Evolutionary conservation across 176 grass and related monocot species (phyloP).

Genomic region (Zea luxurians): DNA sequence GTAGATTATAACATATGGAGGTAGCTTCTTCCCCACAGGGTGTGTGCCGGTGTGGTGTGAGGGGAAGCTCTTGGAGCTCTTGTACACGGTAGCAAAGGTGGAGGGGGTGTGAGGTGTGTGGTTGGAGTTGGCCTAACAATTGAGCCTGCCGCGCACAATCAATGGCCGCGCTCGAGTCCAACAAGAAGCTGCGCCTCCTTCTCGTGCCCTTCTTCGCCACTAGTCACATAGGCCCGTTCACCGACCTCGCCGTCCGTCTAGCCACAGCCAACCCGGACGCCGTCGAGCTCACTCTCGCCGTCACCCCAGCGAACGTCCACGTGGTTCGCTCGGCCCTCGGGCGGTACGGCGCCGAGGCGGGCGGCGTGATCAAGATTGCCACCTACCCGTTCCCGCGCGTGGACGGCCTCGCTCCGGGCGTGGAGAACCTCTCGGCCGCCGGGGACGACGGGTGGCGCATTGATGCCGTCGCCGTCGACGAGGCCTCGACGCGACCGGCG

Average conservation of each 20-base stretch:
- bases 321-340: not conserved
- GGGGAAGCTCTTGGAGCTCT: too few relatives aligned
- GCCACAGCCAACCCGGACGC: not conserved
- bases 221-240: slow-evolving; percentile 33
- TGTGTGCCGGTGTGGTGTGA: too few relatives aligned
- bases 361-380: not conserved
- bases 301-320: slow-evolving; percentile 33
- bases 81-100: too few relatives aligned
- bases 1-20: too few relatives aligned
- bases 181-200: slow-evolving; percentile 20
- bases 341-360: not conserved
- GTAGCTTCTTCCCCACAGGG: too few relatives aligned
- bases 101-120: too few relatives aligned
- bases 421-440: slow-evolving; percentile 1
- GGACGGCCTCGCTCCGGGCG: slow-evolving; percentile 7
- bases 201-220: slow-evolving; percentile 32
- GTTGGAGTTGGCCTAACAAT: not conserved
- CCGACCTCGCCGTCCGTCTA: slow-evolving; percentile 34
- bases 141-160: not conserved
- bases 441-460: slow-evolving; percentile 6
- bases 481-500: not conserved
- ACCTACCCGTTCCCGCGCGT: slow-evolving; percentile 20
- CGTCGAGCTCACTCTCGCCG: slow-evolving; percentile 26
- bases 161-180: not conserved
- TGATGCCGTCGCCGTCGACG: not conserved